phyloP scores from a whole-genome alignment of 176 grass and related monocot species.

The Hyparrhenia diplandra region DNA sequence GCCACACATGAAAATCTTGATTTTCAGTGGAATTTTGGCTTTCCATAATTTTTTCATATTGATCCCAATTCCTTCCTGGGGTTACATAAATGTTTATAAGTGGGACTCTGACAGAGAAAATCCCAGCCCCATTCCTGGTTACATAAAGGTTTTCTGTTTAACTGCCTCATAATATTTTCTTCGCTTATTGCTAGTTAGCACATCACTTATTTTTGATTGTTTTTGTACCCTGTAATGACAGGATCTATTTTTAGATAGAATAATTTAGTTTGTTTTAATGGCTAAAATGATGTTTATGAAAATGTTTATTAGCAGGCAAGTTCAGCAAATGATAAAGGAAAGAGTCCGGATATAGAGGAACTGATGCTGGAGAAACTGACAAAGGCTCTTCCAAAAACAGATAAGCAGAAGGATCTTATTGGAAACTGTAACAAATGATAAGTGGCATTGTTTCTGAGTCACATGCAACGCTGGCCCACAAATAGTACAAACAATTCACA shows the following conservation, averaged over 20 bases:
- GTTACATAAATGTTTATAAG: too few species aligned
- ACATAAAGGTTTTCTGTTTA: neutral
- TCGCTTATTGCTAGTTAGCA: neutral
- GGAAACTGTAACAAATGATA: slow-evolving; percentile 58
- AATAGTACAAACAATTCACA: slow-evolving; percentile 47
- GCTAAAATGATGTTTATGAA: slow-evolving; percentile 13
- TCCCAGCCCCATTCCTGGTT: too few species aligned
- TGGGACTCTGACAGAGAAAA: too few species aligned
- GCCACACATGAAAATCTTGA: too few species aligned
- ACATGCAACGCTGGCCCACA: slow-evolving; percentile 32
- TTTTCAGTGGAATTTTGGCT: too few species aligned
- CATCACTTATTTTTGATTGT: neutral
- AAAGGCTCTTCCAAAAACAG: slow-evolving; percentile 33
- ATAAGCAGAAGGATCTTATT: slow-evolving; percentile 37
- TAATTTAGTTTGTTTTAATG: slow-evolving; percentile 12
- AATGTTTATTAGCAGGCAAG: slow-evolving; percentile 52
- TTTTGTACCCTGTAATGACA: neutral
- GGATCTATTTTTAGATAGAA: neutral
- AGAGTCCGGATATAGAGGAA: slow-evolving; percentile 45
- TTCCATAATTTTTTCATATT: too few species aligned
- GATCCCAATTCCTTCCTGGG: too few species aligned
- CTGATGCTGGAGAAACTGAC: slow-evolving; percentile 30
- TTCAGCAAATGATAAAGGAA: slow-evolving; percentile 74
- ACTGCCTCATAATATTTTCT: neutral
- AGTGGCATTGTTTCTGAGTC: slow-evolving; percentile 58